phyloP scores from a whole-genome alignment of 495 filamentous ascomycete species.

The Aspergillus ellipticus region DNA sequence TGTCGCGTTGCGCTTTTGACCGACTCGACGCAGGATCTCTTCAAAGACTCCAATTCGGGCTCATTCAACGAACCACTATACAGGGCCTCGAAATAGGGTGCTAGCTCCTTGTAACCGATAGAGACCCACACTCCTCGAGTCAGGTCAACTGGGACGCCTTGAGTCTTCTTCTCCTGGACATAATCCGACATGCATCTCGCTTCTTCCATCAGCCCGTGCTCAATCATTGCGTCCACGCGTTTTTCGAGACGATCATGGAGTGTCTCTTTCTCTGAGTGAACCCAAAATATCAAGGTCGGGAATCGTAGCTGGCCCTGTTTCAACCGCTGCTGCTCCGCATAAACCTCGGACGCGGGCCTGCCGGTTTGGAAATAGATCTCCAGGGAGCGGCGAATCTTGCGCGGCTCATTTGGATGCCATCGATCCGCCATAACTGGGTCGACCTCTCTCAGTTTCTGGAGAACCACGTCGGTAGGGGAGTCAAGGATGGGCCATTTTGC shows the following conservation, averaged over 20 bases:
- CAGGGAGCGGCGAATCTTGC: slow-evolving; percentile 86
- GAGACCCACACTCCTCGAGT: slow-evolving; percentile 89
- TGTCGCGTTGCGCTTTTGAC: slow-evolving; percentile 79
- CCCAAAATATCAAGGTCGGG: slow-evolving; percentile 76
- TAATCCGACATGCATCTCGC: slow-evolving; percentile 58
- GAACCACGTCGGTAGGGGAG: slow-evolving; percentile 62
- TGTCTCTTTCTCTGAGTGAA: slow-evolving; percentile 64
- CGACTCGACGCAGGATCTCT: slow-evolving; percentile 43
- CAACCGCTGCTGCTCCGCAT: slow-evolving; percentile 61
- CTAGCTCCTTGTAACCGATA: slow-evolving; percentile 91
- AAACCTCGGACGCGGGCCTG: slow-evolving; percentile 78
- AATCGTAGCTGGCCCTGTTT: slow-evolving; percentile 44
- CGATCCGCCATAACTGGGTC: slow-evolving; percentile 85
- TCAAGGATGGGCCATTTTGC: slow-evolving; percentile 67
- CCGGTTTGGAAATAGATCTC: slow-evolving; percentile 84
- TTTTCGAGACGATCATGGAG: slow-evolving; percentile 67
- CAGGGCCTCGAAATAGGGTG: slow-evolving; percentile 59
- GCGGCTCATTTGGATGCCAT: slow-evolving; percentile 90
- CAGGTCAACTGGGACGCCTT: slow-evolving; percentile 58
- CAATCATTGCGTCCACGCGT: slow-evolving; percentile 80
- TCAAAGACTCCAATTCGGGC: slow-evolving; percentile 42
- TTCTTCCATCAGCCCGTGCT: slow-evolving; percentile 67
- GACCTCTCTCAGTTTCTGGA: slow-evolving; percentile 67
- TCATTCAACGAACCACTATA: slow-evolving; percentile 27
- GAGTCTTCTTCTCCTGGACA: slow-evolving; percentile 39